A percentile compares a stretch with the other conserved stretches of the same genome.
Evolutionary conservation across 306 rosid species (phyloP).

Genomic region (Hippophae gyantsensis): DNA sequence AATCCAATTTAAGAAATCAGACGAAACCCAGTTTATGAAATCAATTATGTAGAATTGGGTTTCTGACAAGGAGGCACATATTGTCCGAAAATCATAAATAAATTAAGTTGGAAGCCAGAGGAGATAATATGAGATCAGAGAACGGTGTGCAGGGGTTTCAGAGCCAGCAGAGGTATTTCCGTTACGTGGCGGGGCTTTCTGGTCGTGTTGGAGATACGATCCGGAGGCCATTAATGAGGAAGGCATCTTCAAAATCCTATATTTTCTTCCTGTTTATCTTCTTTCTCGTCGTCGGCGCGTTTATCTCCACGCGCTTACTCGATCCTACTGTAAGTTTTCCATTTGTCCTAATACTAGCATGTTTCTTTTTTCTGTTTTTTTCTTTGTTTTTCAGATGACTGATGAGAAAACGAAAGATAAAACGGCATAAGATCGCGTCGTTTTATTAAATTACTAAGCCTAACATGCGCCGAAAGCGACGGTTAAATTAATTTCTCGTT

Average conservation of each 20-base stretch:
- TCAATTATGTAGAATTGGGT: not conserved
- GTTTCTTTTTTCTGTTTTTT: too few relatives aligned
- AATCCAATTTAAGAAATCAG: too few relatives aligned
- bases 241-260: not conserved
- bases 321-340: conserved; percentile 1
- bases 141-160: conserved; percentile 6
- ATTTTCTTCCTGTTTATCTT: not conserved
- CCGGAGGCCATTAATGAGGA: not conserved
- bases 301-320: conserved; percentile 5
- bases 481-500: conserved; percentile 7
- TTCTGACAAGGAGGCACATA: not conserved
- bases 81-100: not conserved
- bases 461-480: conserved; percentile 17
- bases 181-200: not conserved
- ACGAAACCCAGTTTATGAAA: too few relatives aligned
- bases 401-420: not conserved
- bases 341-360: not conserved
- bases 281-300: conserved; percentile 3
- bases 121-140: not conserved
- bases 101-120: not conserved
- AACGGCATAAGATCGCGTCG: not conserved
- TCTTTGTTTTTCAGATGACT: not conserved
- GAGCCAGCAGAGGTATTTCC: not conserved
- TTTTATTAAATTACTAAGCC: not conserved
- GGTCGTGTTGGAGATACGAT: not conserved